Conservation (phyloP, 768 basidiomycete species). For the Leccinum truebloodii region DNA sequence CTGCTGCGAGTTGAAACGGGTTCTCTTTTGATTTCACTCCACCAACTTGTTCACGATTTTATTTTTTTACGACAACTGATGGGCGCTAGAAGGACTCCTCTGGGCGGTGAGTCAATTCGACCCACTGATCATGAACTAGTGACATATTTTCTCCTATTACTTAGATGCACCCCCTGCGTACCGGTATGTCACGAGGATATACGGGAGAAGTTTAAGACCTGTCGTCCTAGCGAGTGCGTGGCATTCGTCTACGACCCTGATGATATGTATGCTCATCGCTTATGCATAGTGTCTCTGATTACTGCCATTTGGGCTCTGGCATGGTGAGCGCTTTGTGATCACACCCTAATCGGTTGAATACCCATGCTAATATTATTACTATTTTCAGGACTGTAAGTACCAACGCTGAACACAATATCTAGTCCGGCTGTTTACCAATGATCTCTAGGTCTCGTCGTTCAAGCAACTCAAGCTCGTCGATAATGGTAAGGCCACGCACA, state of each 20-base stretch:
- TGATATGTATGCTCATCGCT: conserved; percentile 1
- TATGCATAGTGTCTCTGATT: conserved; percentile 39
- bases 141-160: neutral
- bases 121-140: neutral
- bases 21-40: neutral
- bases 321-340: conserved; percentile 47
- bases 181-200: conserved; percentile 57
- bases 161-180: conserved; percentile 54
- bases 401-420: neutral
- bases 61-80: conserved; percentile 8
- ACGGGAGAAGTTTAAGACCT: conserved; percentile 60
- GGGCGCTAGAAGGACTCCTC: conserved; percentile 15
- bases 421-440: conserved; percentile 1
- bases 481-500: conserved; percentile 39
- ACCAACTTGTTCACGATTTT: neutral
- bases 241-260: neutral
- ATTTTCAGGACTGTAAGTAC: conserved; percentile 26
- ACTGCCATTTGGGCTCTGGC: conserved; percentile 61
- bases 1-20: neutral
- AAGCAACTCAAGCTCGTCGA: conserved; percentile 50
- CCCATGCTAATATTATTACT: neutral
- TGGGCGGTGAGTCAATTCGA: conserved; percentile 13
- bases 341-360: neutral
- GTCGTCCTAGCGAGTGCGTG: conserved; percentile 49
- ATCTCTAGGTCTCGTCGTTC: conserved; percentile 59